These are phyloP conservation scores for Abrus pulchellus DNA, from an alignment of 306 rosid species.

Conservation along the genomic window DNA sequence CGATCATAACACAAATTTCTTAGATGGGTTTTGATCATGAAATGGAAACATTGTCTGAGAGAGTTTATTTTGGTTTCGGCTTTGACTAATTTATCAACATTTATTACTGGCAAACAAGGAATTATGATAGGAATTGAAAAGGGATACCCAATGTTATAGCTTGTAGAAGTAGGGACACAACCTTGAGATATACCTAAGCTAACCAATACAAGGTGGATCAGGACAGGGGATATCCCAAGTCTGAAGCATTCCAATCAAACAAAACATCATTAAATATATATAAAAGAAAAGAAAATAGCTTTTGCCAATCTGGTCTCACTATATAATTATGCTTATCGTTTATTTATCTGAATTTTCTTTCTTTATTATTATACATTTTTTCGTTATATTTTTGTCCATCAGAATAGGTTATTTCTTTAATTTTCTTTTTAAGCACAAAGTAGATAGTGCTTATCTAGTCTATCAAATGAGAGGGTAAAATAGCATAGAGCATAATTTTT, in stretches of 20 bases:
- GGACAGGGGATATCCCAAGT: conserved; percentile 30
- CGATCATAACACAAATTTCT: neutral
- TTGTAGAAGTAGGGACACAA: conserved; percentile 18
- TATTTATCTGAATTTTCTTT: no score
- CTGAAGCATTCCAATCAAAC: neutral
- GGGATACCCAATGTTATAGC: neutral
- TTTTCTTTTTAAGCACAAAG: no score
- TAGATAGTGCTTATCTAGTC: no score
- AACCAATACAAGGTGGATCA: conserved; percentile 33
- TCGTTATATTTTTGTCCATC: no score
- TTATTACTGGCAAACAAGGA: neutral
- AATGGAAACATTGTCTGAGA: neutral
- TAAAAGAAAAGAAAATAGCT: no score
- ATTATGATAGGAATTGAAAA: neutral
- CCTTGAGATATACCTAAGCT: neutral
- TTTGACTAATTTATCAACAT: neutral
- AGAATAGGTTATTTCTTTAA: no score
- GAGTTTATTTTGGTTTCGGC: neutral
- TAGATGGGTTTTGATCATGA: neutral
- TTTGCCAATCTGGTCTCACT: no score
- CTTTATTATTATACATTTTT: no score
- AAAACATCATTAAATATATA: neutral
- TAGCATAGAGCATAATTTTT: no score
- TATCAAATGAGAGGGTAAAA: no score
- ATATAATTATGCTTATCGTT: no score